These are phyloP conservation scores for Coleophoma cylindrospora DNA, from an alignment of 2,329 filamentous ascomycete genomes.

Conservation along the genomic window DNA sequence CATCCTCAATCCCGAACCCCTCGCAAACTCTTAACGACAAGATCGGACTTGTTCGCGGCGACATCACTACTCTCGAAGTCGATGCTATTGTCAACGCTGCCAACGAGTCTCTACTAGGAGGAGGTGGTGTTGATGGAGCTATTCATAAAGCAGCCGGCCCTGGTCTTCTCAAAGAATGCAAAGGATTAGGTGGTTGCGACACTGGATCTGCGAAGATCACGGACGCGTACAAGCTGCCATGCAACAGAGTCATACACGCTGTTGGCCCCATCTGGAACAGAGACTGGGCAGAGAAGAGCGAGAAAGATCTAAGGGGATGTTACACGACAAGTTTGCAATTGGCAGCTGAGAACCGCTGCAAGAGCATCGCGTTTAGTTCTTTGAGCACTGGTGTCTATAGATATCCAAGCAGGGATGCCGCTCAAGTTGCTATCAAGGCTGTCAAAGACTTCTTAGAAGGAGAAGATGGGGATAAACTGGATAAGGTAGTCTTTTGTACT, in stretches of 20 bases:
- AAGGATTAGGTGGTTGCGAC: conserved; percentile 63
- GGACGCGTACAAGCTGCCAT: conserved; percentile 68
- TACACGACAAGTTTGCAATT: conserved; percentile 69
- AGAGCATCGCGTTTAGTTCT: conserved; percentile 74
- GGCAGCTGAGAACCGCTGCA: conserved; percentile 62
- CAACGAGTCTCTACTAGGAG: conserved; percentile 72
- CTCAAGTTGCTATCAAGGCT: conserved; percentile 60
- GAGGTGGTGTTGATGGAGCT: conserved; percentile 85
- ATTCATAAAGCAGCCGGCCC: conserved; percentile 82
- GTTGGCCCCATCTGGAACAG: conserved; percentile 75
- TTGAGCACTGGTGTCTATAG: conserved; percentile 89
- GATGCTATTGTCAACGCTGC: conserved; percentile 93
- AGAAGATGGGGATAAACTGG: conserved; percentile 45
- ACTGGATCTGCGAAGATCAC: conserved; percentile 85
- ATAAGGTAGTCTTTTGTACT: conserved; percentile 78
- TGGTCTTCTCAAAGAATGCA: conserved; percentile 64
- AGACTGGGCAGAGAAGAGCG: conserved; percentile 32
- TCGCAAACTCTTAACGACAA: conserved; percentile 62
- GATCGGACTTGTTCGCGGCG: conserved; percentile 65
- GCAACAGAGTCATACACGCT: conserved; percentile 78
- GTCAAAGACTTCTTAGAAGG: conserved; percentile 51
- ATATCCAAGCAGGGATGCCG: conserved; percentile 72
- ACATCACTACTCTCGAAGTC: conserved; percentile 75
- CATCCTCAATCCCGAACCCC: conserved; percentile 23
- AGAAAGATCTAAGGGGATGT: conserved; percentile 50